These are phyloP conservation scores for Ilex asprella DNA, from an alignment of 257 asterid species.

Conservation along the genomic window DNA sequence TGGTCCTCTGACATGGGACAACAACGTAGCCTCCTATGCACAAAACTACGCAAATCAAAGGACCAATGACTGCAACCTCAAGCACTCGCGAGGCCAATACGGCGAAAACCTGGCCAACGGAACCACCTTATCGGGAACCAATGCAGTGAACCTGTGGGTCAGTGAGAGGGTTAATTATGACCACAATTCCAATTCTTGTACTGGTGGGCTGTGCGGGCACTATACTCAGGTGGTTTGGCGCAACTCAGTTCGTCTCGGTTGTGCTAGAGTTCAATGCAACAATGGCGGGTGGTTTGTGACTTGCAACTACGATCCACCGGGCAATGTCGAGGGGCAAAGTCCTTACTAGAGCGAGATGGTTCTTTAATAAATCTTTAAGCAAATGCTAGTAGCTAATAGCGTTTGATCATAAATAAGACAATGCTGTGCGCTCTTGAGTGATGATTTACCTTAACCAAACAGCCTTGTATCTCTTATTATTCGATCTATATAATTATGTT, in stretches of 20 bases:
- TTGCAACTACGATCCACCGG: constrained; percentile 33
- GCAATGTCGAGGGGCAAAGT: constrained; percentile 13
- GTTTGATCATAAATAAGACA: too few species aligned
- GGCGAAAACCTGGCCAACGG: background rate
- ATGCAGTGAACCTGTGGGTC: background rate
- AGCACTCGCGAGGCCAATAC: background rate
- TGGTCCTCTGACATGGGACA: background rate
- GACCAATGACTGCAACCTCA: background rate
- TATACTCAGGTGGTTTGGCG: constrained; percentile 54
- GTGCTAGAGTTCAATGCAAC: constrained; percentile 36
- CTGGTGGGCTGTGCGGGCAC: constrained; percentile 12
- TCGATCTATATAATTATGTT: too few species aligned
- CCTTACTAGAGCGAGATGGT: constrained; percentile 3
- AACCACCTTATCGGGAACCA: background rate
- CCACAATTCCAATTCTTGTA: background rate
- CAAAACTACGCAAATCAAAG: background rate
- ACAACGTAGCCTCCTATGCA: background rate
- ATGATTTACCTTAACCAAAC: too few species aligned
- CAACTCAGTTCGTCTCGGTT: constrained; percentile 18
- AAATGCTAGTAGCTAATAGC: too few species aligned
- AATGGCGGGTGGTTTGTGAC: constrained; percentile 31
- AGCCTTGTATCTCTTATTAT: too few species aligned
- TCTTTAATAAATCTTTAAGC: too few species aligned
- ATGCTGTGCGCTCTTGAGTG: too few species aligned
- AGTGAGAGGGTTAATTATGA: background rate